Percentiles rank a stretch among this genome's conserved stretches.
These are phyloP conservation scores for Lipomyces orientalis DNA, from an alignment of 805 yeast species.

Conservation along the genomic window DNA sequence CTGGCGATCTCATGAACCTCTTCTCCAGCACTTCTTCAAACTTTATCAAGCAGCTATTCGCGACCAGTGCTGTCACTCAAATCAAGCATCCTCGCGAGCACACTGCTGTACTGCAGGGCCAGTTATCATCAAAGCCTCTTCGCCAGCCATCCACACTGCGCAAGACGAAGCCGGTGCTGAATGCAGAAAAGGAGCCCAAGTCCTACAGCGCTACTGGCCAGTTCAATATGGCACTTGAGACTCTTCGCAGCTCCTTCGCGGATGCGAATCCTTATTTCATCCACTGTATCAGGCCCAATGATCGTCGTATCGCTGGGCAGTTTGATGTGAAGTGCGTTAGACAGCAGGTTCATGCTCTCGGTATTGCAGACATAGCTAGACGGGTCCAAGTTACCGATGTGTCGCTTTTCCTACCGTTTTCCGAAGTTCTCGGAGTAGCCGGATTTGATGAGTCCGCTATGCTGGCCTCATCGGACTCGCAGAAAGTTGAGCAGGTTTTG, in stretches of 20 bases:
- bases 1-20: conserved; percentile 50
- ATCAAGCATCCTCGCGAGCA: conserved; percentile 44
- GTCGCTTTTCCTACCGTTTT: conserved; percentile 49
- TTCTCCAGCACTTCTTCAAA: conserved; percentile 49
- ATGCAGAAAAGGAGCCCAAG: conserved; percentile 30
- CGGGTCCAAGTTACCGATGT: conserved; percentile 49
- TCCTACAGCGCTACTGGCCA: conserved; percentile 44
- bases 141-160: conserved; percentile 49
- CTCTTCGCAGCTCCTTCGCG: conserved; percentile 48
- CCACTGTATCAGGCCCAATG: conserved; percentile 51
- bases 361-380: conserved; percentile 50
- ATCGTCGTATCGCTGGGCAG: conserved; percentile 46
- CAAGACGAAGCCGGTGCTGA: conserved; percentile 28
- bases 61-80: conserved; percentile 47
- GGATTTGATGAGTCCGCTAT: conserved; percentile 38
- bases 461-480: conserved; percentile 20
- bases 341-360: conserved; percentile 51
- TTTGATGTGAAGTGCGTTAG: conserved; percentile 52
- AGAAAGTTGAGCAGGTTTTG: conserved; percentile 43
- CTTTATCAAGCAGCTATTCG: conserved; percentile 46
- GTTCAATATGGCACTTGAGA: conserved; percentile 46
- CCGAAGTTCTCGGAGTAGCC: conserved; percentile 45
- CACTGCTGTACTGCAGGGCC: conserved; percentile 47
- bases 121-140: conserved; percentile 49
- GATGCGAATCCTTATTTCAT: conserved; percentile 50